Evolutionary conservation across 2,329 filamentous ascomycete genomes (phyloP).

Genomic region (Paecilomyces dactylethromorphus): DNA sequence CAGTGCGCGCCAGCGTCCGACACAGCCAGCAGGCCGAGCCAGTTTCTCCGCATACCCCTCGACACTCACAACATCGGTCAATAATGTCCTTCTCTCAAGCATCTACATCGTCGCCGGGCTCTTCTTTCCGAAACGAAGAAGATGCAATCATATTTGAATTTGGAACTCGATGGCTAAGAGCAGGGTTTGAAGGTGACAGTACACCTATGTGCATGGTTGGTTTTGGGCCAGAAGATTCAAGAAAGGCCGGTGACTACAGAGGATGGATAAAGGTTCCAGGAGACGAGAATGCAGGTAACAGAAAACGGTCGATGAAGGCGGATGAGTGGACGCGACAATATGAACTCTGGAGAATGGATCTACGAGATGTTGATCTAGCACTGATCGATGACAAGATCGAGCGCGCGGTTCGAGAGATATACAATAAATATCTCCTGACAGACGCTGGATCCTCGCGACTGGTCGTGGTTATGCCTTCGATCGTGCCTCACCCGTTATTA

Average conservation of each 20-base stretch:
- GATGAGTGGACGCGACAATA: conserved; percentile 42
- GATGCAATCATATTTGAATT: conserved; percentile 79
- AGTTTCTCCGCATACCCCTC: conserved; percentile 56
- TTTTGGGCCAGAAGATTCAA: conserved; percentile 69
- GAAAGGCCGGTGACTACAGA: conserved; percentile 75
- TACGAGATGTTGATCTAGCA: conserved; percentile 66
- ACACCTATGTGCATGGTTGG: conserved; percentile 63
- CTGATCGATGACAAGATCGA: conserved; percentile 84
- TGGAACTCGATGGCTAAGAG: conserved; percentile 68
- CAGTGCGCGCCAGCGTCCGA: conserved; percentile 20
- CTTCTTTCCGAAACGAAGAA: conserved; percentile 64
- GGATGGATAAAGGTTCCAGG: conserved; percentile 54
- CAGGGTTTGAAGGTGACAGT: conserved; percentile 81
- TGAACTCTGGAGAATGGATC: conserved; percentile 73
- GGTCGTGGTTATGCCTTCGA: conserved; percentile 68
- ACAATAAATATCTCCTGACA: conserved; percentile 63
- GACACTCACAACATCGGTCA: conserved; percentile 36
- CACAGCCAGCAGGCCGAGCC: conserved; percentile 24
- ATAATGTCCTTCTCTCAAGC: conserved; percentile 44
- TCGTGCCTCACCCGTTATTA: conserved; percentile 70
- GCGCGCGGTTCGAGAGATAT: conserved; percentile 70
- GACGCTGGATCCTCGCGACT: conserved; percentile 64
- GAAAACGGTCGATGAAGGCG: conserved; percentile 16
- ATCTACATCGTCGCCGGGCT: conserved; percentile 52
- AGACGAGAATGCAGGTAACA: conserved; percentile 37